Evolutionary conservation across 2,329 filamentous ascomycete genomes (phyloP), one percentile per base, ranked within the genome.

Genomic region (Fusarium chuoi): DNA sequence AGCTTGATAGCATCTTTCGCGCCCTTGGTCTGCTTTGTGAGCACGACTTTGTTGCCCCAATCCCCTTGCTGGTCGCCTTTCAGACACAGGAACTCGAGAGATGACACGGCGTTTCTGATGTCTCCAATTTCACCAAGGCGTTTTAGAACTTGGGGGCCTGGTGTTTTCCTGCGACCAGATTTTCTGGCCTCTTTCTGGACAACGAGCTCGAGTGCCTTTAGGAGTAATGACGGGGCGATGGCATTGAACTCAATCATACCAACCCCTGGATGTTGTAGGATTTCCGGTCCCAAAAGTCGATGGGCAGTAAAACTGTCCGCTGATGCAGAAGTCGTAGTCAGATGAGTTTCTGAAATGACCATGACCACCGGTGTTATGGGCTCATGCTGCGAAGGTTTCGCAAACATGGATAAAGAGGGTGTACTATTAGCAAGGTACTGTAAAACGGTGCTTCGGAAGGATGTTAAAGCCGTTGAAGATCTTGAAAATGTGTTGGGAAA

Each of bases 221-320:
- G 88, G 78, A 99, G 89, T 46, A 96, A 89, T 0, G 96, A 96
- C 0, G 94, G 92, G 1, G 96, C 96, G 69, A 99, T 92, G 18
- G 93, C 89, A 78, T 99, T 99, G 84, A 98, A 99, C 74, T 98
- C 95, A 73, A 99, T 94, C 10, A 93, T 86, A 14, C 89, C 90
- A 5, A 94, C 91, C 20, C 92, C 91, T 1, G 94, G 92, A 81
- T 98, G 95, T 46, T 92, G 91, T 20, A 94, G 87, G 48, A 99
- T 93, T 73, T 96, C 93, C 0, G 95, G 92, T 0, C 97, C 96
- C 7, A 99, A 89, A 24, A 99, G 84, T 30, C 95, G 91, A 83
- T 98, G 94, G 1, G 94, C 94, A 2, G 96, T 99, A 78, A 98
- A 95, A 81, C 94, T 98, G 79, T 98, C 95, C 18, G 94, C 91